Base-by-base conservation (phyloP, 257 asterid species). In the Nicotiana undulata region DNA sequence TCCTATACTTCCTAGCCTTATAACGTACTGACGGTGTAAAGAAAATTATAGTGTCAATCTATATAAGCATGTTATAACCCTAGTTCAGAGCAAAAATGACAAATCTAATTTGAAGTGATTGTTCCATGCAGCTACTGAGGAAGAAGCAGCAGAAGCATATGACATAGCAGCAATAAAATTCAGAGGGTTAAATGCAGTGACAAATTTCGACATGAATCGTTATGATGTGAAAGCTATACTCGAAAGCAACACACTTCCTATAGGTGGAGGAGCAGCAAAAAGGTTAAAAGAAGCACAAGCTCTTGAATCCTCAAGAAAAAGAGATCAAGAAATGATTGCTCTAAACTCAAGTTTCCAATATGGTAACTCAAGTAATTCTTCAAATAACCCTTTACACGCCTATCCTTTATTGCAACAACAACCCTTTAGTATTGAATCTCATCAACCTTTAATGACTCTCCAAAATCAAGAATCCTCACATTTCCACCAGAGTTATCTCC, bases 121-220 rank as follows among this genome's bases (percentile, higher is more conserved):
- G n/a, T 55, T 61, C 18, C 44, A 31, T 53, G 46, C 83, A 94
- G 98, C 95, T 84, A 95, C 97, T 0, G 98, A 93, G 80, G 98
- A 93, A 65, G 98, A 94, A 90, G 98, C 98, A 0, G 98, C 98
- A 2, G 98, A 94, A 80, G 98, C 98, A 6, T 94, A 94, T 72
- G 98, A 94, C 84, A 86, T 94, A 0, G 98, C 98, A 3, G 98
- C 98, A 7, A 90, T 94, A 76, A 94, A 94, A 72, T 94, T 94
- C 90, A 79, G 98, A 44, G 98, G 98, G 4, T 93, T 93, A 0
- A 93, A 79, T 49, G 98, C 98, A 0, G 98, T 94, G 0, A 94
- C 98, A 1, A 94, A 94, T 80, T 94, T 94, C 40, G 98, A 94
- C 84, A 94, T 94, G 92, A 91, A 80, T 83, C 98, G 98, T 1